A percentile compares a stretch with the other conserved stretches of the same genome.
Conservation (phyloP, 805 yeast genomes). For the Cyberlindnera xylosilytica region DNA sequence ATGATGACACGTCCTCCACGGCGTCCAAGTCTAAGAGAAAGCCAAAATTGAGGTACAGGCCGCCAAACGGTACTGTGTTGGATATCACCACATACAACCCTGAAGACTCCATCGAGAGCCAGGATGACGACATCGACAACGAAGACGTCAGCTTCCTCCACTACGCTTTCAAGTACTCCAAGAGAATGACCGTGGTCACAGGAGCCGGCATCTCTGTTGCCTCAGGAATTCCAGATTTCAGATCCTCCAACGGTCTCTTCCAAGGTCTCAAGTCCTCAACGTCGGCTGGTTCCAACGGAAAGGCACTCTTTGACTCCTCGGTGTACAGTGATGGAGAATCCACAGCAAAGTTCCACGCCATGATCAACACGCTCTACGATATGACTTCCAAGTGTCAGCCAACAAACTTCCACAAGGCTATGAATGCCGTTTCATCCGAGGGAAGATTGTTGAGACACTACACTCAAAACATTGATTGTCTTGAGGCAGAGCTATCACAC, state of each 20-base stretch:
- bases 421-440: slow-evolving; percentile 56
- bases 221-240: slow-evolving; percentile 86
- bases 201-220: slow-evolving; percentile 93
- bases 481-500: slow-evolving; percentile 57
- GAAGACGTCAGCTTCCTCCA: slow-evolving; percentile 47
- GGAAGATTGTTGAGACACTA: slow-evolving; percentile 70
- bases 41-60: slow-evolving; percentile 45
- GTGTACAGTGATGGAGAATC: slow-evolving; percentile 65
- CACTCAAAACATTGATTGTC: slow-evolving; percentile 85
- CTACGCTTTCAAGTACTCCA: slow-evolving; percentile 52
- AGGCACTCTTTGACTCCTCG: slow-evolving; percentile 75
- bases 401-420: slow-evolving; percentile 68
- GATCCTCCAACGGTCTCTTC: slow-evolving; percentile 78
- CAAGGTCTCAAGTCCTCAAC: slow-evolving; percentile 43
- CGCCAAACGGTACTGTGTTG: slow-evolving; percentile 42
- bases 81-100: slow-evolving; percentile 31
- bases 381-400: slow-evolving; percentile 58
- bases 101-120: slow-evolving; percentile 28
- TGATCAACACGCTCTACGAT: slow-evolving; percentile 60
- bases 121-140: slow-evolving; percentile 31
- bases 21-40: slow-evolving; percentile 31
- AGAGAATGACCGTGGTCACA: slow-evolving; percentile 59
- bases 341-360: slow-evolving; percentile 64
- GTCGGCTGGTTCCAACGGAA: slow-evolving; percentile 44
- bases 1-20: neutral